Evolutionary conservation across 2,329 filamentous ascomycete species (phyloP), one percentile per base, ranked within the genome.

Genomic region (Dothidotthia symphoricarpi): DNA sequence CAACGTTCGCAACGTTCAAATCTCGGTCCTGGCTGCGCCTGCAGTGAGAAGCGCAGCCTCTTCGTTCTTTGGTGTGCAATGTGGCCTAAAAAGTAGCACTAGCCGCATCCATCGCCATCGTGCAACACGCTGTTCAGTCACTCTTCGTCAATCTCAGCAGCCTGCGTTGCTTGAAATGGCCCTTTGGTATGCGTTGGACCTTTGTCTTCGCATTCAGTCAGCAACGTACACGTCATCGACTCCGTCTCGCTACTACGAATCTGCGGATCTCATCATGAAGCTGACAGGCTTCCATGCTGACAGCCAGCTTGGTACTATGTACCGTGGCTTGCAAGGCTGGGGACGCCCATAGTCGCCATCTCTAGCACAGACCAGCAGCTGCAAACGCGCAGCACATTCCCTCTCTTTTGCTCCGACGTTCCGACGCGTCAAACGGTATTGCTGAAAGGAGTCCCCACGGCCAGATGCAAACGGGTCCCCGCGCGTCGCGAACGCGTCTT

Each of bases 401-500:
- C 15, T 25, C 36, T 25, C 16, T 34, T 14, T 9, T 16, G 19
- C 36, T 25, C 16, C 5, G 19, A 6, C 19, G 19, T 6, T 22
- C 19, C 19, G 19, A 22, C 19, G 19, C 19, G 19, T 22, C 9
- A 22, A 22, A 22, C 9, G 5, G 19, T 22, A 9, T 22, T 22
- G 19, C 5, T 6, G 9, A 22, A 22, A 22, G 19, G 17, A 29
- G 14, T 31, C n/a, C 25, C 34, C n/a, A 26, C 27, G 24, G 25
- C 31, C 45, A 49, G 42, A 36, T 42, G 45, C 46, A 42, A 41
- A 49, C 51, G 49, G 49, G 37, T 49, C 48, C 51, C 43, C 42
- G 47, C 42, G 47, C 45, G 39, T 46, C 44, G 43, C 37, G 47
- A 42, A 42, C 49, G 54, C 52, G 49, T 57, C 35, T 41, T 16